A percentile compares a stretch with the other conserved stretches of the same genome.
These are phyloP conservation scores for Exophiala bonariae DNA, from an alignment of 2,329 filamentous ascomycete species.

Conservation along the genomic window DNA sequence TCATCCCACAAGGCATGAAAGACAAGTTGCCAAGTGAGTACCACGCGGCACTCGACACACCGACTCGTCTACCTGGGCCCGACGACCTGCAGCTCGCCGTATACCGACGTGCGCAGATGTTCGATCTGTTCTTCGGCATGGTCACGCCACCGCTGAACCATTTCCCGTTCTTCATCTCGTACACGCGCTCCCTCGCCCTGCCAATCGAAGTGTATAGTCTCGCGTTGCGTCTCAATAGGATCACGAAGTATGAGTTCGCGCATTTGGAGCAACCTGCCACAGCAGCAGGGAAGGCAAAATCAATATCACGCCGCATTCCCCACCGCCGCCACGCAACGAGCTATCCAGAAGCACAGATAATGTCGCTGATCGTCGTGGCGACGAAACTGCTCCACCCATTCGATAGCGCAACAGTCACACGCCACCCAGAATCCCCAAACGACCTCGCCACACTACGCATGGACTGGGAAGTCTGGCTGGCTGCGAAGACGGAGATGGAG, in stretches of 20 bases:
- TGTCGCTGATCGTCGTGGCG: slow-evolving; percentile 70
- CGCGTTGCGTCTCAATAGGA: slow-evolving; percentile 56
- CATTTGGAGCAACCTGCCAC: slow-evolving; percentile 44
- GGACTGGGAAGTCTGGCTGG: slow-evolving; percentile 72
- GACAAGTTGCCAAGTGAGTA: slow-evolving; percentile 44
- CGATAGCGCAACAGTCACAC: slow-evolving; percentile 57
- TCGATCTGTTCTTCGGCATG: slow-evolving; percentile 68
- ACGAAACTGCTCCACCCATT: slow-evolving; percentile 81
- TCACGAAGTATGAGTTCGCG: slow-evolving; percentile 56
- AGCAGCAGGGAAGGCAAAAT: slow-evolving; percentile 27
- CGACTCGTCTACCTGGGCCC: slow-evolving; percentile 42
- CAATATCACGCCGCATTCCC: not conserved
- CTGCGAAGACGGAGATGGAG: slow-evolving; percentile 39
- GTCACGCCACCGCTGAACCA: slow-evolving; percentile 71
- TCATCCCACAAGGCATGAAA: slow-evolving; percentile 45
- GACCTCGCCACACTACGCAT: slow-evolving; percentile 63
- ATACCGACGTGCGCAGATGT: slow-evolving; percentile 62
- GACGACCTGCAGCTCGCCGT: slow-evolving; percentile 66
- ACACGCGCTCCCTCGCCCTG: slow-evolving; percentile 69
- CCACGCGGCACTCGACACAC: slow-evolving; percentile 38
- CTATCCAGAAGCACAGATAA: slow-evolving; percentile 73
- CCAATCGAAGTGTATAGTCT: slow-evolving; percentile 69
- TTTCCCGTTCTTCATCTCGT: slow-evolving; percentile 66
- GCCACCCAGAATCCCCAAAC: slow-evolving; percentile 50
- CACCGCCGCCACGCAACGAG: slow-evolving; percentile 47